Evolutionary conservation across 352 stramenopile species (phyloP), one percentile per base, ranked within the genome.

Genomic region (Phytophthora pistaciae): DNA sequence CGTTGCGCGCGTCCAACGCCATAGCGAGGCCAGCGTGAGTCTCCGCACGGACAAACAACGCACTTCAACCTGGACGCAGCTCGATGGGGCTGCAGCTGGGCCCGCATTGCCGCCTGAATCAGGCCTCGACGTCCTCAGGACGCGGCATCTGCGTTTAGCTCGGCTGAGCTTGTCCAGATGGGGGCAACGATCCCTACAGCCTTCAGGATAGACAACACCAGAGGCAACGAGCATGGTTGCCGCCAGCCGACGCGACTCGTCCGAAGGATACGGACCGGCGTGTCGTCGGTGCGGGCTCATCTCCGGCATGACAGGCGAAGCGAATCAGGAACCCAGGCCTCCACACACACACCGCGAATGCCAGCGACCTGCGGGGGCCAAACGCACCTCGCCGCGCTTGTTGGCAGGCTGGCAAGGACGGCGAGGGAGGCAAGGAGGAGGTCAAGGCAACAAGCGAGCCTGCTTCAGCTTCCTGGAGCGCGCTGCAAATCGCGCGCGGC

Each of bases 201-300:
- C 27, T 36, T 6, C 11, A 36, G 29, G 29, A 6, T 36, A 5
- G 5, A n/a, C 13, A 5, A 2, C 16, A 44, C 38, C 38, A n/a
- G 38, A 44, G 29, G 29, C 38, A 9, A 8, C 14, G 16, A 44
- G 38, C 14, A 44, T 42, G 5, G 36, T 42, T 42, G 36, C 36
- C 38, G 13, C 38, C 29, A 29, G 27, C 27, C 27, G 27, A 5
- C 25, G 5, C 3, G 29, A 36, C 29, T 44, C 16, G 55, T 60
- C 38, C 33, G 20, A 62, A 63, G 48, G 60, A 66, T 60, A 66
- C 60, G 54, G 44, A 56, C 42, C 42, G 21, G 56, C 46, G 60
- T 60, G 21, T 65, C 46, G 60, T 66, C 48, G 49, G 31, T 50
- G 40, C 18, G 27, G 59, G 13, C 44, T 31, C 38, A 58, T 65